These are phyloP conservation scores for Russula emetica DNA, from an alignment of 768 basidiomycete species.

Conservation along the genomic window DNA sequence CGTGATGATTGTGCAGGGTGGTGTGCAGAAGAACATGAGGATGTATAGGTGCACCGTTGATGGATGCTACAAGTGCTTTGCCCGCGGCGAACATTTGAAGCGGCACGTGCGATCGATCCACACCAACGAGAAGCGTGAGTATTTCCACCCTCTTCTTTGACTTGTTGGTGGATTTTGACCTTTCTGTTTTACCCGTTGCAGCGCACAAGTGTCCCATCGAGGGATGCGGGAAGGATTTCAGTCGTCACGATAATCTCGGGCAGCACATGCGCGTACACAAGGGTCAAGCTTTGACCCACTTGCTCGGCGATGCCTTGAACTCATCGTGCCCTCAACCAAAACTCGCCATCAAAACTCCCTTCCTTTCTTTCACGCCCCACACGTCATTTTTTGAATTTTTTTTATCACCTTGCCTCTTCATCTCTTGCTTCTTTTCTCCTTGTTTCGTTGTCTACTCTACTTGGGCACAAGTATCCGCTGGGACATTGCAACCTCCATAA, in stretches of 20 bases:
- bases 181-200: constrained; percentile 31
- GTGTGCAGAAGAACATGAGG: constrained; percentile 34
- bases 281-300: constrained; percentile 27
- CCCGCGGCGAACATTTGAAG: constrained; percentile 85
- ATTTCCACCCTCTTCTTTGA: constrained; percentile 12
- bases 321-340: constrained; percentile 5
- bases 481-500: constrained; percentile 18
- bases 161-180: constrained; percentile 19
- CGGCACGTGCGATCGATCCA: constrained; percentile 85
- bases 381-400: background rate
- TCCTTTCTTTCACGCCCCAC: background rate
- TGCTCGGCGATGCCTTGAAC: constrained; percentile 17
- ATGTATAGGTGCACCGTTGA: constrained; percentile 70
- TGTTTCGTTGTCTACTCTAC: constrained; percentile 12
- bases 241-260: constrained; percentile 81
- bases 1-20: constrained; percentile 31
- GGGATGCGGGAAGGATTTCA: constrained; percentile 79
- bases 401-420: background rate
- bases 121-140: constrained; percentile 89
- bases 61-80: constrained; percentile 85
- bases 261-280: constrained; percentile 85
- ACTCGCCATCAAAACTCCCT: background rate
- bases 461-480: constrained; percentile 20
- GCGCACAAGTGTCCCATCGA: constrained; percentile 79
- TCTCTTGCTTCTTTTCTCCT: constrained; percentile 3